phyloP scores from a whole-genome alignment of 2,329 filamentous ascomycete species.

The Colletotrichum sp. region DNA sequence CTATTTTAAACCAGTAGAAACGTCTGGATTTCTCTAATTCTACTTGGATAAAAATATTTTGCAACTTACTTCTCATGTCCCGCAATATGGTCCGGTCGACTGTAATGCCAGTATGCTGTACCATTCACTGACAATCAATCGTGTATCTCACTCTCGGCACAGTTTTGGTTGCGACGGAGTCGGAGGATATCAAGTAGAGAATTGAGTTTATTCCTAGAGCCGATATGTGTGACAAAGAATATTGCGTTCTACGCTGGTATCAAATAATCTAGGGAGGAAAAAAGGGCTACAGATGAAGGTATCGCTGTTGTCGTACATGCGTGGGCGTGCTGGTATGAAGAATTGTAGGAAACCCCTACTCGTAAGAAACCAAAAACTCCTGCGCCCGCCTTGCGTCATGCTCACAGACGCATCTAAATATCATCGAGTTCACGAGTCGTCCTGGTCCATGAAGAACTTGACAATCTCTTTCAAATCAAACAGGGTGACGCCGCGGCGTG shows the following conservation, averaged over 20 bases:
- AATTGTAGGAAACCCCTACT: background rate
- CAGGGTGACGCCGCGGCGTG: constrained; percentile 81
- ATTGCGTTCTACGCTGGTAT: constrained; percentile 11
- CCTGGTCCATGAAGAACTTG: constrained; percentile 83
- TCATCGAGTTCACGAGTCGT: background rate
- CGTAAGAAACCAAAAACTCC: background rate
- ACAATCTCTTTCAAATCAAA: constrained; percentile 84
- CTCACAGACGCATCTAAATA: too few relatives aligned
- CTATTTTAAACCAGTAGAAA: too few relatives aligned
- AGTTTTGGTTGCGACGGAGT: too few relatives aligned
- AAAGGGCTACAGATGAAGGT: background rate
- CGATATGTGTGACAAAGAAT: background rate
- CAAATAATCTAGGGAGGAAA: background rate
- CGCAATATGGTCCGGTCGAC: too few relatives aligned
- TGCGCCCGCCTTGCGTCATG: background rate
- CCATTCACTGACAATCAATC: too few relatives aligned
- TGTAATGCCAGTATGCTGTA: accelerated
- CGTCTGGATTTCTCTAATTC: too few relatives aligned
- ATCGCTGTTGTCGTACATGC: background rate
- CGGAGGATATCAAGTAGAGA: background rate
- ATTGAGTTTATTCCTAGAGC: background rate
- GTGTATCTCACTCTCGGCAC: too few relatives aligned
- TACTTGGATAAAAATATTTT: too few relatives aligned
- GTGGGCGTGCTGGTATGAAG: background rate
- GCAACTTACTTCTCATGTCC: too few relatives aligned